These are phyloP conservation scores for Cadophora sp. DNA, from an alignment of 2,329 filamentous ascomycete genomes.

Conservation along the genomic window DNA sequence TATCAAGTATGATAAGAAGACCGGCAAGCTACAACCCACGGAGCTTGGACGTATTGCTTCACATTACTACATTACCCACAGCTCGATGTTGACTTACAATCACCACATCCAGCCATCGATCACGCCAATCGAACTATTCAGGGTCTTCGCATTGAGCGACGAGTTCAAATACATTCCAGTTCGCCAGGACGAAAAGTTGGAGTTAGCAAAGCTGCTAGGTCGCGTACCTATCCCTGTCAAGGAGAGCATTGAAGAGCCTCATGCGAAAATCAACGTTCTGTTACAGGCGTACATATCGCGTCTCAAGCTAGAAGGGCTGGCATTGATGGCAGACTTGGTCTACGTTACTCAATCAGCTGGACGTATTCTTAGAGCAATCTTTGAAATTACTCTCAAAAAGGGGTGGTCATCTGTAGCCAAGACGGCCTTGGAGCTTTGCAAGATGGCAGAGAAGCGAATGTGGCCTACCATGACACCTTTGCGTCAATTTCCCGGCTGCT, in stretches of 20 bases:
- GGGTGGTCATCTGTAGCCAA: constrained; percentile 95
- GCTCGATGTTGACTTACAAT: constrained; percentile 97
- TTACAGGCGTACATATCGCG: constrained; percentile 96
- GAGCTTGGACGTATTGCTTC: constrained; percentile 95
- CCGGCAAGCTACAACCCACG: constrained; percentile 85
- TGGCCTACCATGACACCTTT: constrained; percentile 99
- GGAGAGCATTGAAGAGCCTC: constrained; percentile 94
- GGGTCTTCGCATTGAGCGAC: constrained; percentile 92
- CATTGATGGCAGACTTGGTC: constrained; percentile 97
- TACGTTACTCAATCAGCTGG: constrained; percentile 98
- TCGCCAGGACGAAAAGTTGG: constrained; percentile 95
- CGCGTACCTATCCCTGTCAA: constrained; percentile 96
- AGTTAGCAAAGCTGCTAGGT: constrained; percentile 88
- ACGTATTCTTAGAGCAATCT: constrained; percentile 92
- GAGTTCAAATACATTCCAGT: constrained; percentile 99
- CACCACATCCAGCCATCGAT: constrained; percentile 93
- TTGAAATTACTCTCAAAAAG: constrained; percentile 97
- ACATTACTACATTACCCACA: constrained; percentile 97
- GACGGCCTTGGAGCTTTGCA: constrained; percentile 91
- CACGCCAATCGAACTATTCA: constrained; percentile 93
- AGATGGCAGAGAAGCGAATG: constrained; percentile 99
- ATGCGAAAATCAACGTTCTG: constrained; percentile 97
- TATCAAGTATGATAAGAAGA: constrained; percentile 94
- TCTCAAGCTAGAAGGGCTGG: constrained; percentile 90
- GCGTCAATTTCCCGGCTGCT: constrained; percentile 84